Evolutionary conservation across 495 filamentous ascomycete genomes (phyloP).

Genomic region (Astrothelium subdiscretum): DNA sequence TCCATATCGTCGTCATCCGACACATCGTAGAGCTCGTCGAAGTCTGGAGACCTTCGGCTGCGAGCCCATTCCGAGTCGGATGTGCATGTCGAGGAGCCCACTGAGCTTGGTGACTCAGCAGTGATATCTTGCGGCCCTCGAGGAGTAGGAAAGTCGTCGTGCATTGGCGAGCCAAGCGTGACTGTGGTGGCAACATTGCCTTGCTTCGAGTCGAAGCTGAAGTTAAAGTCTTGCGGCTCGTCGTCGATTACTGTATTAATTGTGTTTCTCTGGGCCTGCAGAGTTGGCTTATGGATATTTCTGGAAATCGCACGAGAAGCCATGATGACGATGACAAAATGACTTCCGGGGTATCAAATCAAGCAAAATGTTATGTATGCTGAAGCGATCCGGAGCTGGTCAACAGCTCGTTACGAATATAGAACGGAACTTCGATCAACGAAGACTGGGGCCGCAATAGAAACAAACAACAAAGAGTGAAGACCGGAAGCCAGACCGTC

Average conservation of each 20-base stretch:
- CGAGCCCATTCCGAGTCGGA: constrained; percentile 27
- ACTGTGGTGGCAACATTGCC: constrained; percentile 7
- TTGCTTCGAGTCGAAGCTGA: constrained; percentile 7
- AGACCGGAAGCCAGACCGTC: not conserved
- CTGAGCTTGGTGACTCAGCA: constrained; percentile 36
- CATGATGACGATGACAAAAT: constrained; percentile 35
- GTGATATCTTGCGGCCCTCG: constrained; percentile 42
- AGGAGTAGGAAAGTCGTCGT: constrained; percentile 51
- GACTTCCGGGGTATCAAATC: not conserved
- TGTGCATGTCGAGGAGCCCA: constrained; percentile 17
- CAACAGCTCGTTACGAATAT: constrained; percentile 15
- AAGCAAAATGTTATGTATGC: not conserved
- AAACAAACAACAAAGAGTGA: not conserved
- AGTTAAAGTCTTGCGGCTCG: constrained; percentile 14
- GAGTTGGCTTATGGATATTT: constrained; percentile 49
- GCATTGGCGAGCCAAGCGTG: constrained; percentile 35
- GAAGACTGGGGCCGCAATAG: constrained; percentile 15
- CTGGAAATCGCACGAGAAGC: constrained; percentile 47
- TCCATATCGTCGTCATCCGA: constrained; percentile 57
- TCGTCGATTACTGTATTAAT: constrained; percentile 25
- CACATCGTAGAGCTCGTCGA: constrained; percentile 79
- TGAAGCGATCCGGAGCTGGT: constrained; percentile 9
- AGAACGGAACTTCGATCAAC: constrained; percentile 27
- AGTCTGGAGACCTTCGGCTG: constrained; percentile 42
- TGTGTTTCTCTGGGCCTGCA: constrained; percentile 51